A percentile compares a stretch with the other conserved stretches of the same genome.
Conservation (phyloP, 106 monocot genomes). For the Phalaenopsis aphrodite region DNA sequence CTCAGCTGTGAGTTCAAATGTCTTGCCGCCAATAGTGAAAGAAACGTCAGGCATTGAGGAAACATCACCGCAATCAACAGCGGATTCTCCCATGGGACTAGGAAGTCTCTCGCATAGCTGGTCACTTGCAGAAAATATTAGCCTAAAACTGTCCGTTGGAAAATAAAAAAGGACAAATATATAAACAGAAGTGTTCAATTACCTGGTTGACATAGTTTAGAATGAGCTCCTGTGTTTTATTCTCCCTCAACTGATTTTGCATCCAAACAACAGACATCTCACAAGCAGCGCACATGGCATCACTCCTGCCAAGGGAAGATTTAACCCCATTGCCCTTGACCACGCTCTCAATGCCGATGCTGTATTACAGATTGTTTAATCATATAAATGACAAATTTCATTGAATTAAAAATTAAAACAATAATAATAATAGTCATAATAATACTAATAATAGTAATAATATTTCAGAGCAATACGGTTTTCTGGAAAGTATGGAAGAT, state of each 20-base stretch:
- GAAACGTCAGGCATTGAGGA: conserved; percentile 57
- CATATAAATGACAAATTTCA: not conserved
- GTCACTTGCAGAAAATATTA: not conserved
- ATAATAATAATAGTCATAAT: no score
- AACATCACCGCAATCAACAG: conserved; percentile 54
- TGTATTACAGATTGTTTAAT: conserved; percentile 7
- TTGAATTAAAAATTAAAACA: no score
- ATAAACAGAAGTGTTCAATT: not conserved
- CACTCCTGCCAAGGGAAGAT: conserved; percentile 16
- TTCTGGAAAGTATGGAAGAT: not conserved
- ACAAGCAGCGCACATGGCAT: conserved; percentile 57
- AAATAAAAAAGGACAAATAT: no score
- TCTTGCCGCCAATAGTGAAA: conserved; percentile 75
- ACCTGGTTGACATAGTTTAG: conserved; percentile 64
- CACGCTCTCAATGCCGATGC: conserved; percentile 64
- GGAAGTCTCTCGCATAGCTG: conserved; percentile 70
- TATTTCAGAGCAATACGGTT: no score
- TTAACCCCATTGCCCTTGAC: conserved; percentile 23
- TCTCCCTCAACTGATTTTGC: conserved; percentile 65
- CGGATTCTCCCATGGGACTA: conserved; percentile 82
- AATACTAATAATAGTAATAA: no score
- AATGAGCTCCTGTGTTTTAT: conserved; percentile 50
- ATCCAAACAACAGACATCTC: conserved; percentile 87
- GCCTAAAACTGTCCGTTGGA: not conserved
- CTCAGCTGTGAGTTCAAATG: conserved; percentile 55